A percentile compares a stretch with the other conserved stretches of the same genome.
phyloP scores from a whole-genome alignment of 805 yeast species.

The Torulaspora microellipsoides region DNA sequence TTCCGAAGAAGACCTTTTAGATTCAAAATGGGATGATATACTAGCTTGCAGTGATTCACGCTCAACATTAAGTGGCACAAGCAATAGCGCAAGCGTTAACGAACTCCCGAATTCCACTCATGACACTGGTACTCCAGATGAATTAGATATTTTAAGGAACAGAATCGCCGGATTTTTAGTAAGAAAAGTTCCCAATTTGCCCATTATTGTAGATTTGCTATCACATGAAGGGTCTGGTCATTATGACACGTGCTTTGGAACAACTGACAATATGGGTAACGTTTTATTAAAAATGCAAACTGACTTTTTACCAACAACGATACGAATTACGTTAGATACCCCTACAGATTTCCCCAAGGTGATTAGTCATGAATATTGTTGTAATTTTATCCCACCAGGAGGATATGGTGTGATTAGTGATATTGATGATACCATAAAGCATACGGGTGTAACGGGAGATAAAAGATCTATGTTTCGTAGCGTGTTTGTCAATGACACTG shows the following conservation, averaged over 20 bases:
- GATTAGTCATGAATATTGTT: constrained; percentile 15
- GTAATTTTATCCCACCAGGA: constrained; percentile 19
- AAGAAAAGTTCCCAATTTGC: constrained; percentile 55
- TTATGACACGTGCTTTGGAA: constrained; percentile 34
- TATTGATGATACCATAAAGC: constrained; percentile 89
- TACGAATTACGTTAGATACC: constrained; percentile 24
- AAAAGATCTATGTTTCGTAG: constrained; percentile 78
- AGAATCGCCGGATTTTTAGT: constrained; percentile 70
- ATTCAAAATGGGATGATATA: constrained; percentile 6
- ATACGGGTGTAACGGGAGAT: constrained; percentile 86
- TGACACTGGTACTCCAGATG: constrained; percentile 26
- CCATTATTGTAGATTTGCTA: constrained; percentile 51
- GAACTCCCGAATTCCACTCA: not conserved
- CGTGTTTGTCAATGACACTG: constrained; percentile 61
- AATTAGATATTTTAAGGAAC: constrained; percentile 48
- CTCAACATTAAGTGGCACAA: constrained; percentile 6
- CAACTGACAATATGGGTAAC: constrained; percentile 65
- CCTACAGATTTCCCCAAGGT: constrained; percentile 16
- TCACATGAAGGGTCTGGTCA: constrained; percentile 38
- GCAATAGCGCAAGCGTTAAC: constrained; percentile 2
- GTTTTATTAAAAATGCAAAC: constrained; percentile 52
- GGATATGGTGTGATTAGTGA: constrained; percentile 83
- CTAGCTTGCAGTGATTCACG: constrained; percentile 12
- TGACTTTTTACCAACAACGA: constrained; percentile 48
- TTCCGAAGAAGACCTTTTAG: constrained; percentile 3